Evolutionary conservation across 2,329 filamentous ascomycete genomes (phyloP), one percentile per base, ranked within the genome.

Genomic region (Aspergillus felis): DNA sequence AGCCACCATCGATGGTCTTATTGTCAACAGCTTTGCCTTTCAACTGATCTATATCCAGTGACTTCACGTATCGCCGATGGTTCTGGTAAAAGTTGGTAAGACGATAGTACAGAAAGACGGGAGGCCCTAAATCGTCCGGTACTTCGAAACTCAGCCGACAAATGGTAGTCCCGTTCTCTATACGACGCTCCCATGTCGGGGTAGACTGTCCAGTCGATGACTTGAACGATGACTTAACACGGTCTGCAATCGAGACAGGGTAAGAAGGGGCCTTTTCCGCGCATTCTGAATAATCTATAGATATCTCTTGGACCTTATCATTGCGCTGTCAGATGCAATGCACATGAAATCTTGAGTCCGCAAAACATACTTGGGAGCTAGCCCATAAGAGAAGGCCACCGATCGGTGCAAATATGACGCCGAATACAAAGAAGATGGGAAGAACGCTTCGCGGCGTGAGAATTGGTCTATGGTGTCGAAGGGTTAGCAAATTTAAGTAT

Each of bases 51-150:
- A 87, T 83, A 69, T 92, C 89, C 68, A 96, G 89, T 1, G 91
- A 96, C 71, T 91, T 90, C 59, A 97, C 94, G 66, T 99, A 99
- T 74, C 93, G 88, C 64, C 94, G 89, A 73, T 99, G 94, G 73
- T 99, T 99, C 76, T 99, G 94, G 79, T 97, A 97, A 79, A 99
- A 99, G 78, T 97, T 96, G 57, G 91, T 93, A 61, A 99, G 86
- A 65, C 89, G 89, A 76, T 99, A 99, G 80, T 97, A 99, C 75
- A 97, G 86, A 60, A 93, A 84, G 10, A 99, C 90, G 0, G 93
- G 92, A 1, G 92, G 85, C 3, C 83, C 81, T 75, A 99, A 87
- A 57, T 86, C 79, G 67, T 93, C 87, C 1, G 91, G 91, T 8
- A 97, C 86, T 38, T 84, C 80, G 76, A 97, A 96, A 60, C 85